phyloP scores from a whole-genome alignment of 768 basidiomycete species.

The Terana coerulea region DNA sequence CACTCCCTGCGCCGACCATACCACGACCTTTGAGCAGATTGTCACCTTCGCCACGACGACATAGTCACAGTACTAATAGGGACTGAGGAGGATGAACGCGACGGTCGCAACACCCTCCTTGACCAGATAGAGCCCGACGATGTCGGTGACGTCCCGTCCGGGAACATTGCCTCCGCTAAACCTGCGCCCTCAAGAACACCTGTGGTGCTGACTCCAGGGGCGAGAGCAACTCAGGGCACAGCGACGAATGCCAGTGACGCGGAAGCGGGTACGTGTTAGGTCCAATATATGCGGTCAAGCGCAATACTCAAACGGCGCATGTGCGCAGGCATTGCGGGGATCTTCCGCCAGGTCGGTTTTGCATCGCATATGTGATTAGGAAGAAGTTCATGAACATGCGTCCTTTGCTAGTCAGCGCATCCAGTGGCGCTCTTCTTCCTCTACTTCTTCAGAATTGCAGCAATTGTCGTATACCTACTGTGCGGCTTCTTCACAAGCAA shows the following conservation, averaged over 20 bases:
- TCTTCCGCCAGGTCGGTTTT: slow-evolving; percentile 63
- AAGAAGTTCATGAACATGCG: background rate
- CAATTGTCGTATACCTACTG: slow-evolving; percentile 91
- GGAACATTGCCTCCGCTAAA: slow-evolving; percentile 34
- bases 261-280: slow-evolving; percentile 66
- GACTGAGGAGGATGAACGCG: no score
- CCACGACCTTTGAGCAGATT: no score
- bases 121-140: slow-evolving; percentile 88
- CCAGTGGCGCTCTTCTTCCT: slow-evolving; percentile 83
- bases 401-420: slow-evolving; percentile 61
- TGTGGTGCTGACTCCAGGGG: slow-evolving; percentile 54
- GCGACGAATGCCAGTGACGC: slow-evolving; percentile 61
- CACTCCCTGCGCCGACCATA: no score
- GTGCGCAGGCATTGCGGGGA: slow-evolving; percentile 53
- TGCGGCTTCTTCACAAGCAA: slow-evolving; percentile 86
- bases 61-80: no score
- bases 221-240: slow-evolving; percentile 45
- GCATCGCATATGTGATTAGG: background rate
- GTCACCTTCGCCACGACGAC: no score
- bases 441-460: slow-evolving; percentile 82
- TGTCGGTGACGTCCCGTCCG: slow-evolving; percentile 27
- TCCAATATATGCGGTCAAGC: no score
- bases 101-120: slow-evolving; percentile 53
- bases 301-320: no score
- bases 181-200: slow-evolving; percentile 30